A percentile compares a stretch with the other conserved stretches of the same genome.
Conservation (phyloP, 768 basidiomycete species). For the Amanita thiersii region DNA sequence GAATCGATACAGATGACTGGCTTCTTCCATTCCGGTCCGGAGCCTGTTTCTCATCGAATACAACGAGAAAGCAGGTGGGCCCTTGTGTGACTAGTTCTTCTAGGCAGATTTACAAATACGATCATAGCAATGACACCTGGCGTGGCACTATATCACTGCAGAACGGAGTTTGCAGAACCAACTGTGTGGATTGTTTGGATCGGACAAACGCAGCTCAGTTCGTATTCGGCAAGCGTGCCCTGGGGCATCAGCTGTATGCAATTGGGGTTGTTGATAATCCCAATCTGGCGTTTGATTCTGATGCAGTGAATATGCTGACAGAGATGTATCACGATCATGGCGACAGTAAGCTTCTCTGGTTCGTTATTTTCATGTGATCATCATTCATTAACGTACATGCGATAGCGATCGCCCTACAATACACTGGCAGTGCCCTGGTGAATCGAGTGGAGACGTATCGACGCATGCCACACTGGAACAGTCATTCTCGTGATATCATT, state of each 20-base stretch:
- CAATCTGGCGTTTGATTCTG: slow-evolving; percentile 84
- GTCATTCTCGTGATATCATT: slow-evolving; percentile 92
- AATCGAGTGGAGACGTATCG: slow-evolving; percentile 96
- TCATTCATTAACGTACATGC: slow-evolving; percentile 4
- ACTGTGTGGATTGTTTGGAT: slow-evolving; percentile 96
- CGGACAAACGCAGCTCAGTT: slow-evolving; percentile 97
- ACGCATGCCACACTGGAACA: slow-evolving; percentile 94
- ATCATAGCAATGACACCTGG: slow-evolving; percentile 34
- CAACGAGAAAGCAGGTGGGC: no score
- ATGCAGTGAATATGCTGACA: slow-evolving; percentile 93
- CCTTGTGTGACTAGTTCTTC: no score
- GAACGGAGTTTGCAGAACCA: slow-evolving; percentile 87
- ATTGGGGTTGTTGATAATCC: slow-evolving; percentile 85
- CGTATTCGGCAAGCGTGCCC: slow-evolving; percentile 88
- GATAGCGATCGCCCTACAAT: slow-evolving; percentile 87
- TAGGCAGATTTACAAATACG: no score
- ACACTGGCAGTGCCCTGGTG: slow-evolving; percentile 93
- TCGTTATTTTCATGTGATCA: background rate
- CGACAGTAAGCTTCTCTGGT: slow-evolving; percentile 55
- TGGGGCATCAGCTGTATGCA: slow-evolving; percentile 93
- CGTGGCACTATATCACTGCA: slow-evolving; percentile 72
- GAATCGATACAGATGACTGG: slow-evolving; percentile 86
- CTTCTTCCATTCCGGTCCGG: slow-evolving; percentile 92
- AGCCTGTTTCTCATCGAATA: slow-evolving; percentile 22
- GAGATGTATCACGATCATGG: slow-evolving; percentile 99